phyloP scores from a whole-genome alignment of 1,284 basidiomycete species.

The Pascua sp. region DNA sequence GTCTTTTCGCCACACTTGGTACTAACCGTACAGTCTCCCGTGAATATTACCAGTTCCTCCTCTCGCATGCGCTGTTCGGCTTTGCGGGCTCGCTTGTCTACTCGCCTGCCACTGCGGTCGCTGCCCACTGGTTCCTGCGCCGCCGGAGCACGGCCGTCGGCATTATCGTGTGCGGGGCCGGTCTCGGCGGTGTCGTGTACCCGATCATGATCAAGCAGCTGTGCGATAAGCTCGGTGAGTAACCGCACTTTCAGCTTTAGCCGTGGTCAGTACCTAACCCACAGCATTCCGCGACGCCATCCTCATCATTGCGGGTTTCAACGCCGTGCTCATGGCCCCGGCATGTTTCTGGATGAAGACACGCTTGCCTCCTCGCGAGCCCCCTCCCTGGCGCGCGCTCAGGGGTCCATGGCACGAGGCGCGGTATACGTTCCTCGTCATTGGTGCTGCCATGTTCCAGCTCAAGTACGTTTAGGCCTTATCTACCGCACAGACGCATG shows the following conservation, averaged over 20 bases:
- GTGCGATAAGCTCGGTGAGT: constrained; percentile 8
- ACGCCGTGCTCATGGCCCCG: constrained; percentile 23
- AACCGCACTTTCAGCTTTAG: not conserved
- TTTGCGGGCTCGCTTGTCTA: constrained; percentile 38
- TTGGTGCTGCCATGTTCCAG: constrained; percentile 24
- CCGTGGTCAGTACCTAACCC: not conserved
- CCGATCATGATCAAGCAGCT: constrained; percentile 26
- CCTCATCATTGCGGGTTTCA: constrained; percentile 22
- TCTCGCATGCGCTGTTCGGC: constrained; percentile 41
- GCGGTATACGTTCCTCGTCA: constrained; percentile 30
- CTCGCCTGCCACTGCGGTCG: constrained; percentile 41
- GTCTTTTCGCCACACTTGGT: not conserved
- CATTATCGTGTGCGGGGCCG: constrained; percentile 40
- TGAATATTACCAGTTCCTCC: constrained; percentile 44
- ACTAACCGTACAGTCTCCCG: constrained; percentile 30
- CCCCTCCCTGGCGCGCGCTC: constrained; percentile 15
- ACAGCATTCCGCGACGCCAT: constrained; percentile 21
- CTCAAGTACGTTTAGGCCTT: constrained; percentile 9
- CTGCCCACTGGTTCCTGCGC: constrained; percentile 45
- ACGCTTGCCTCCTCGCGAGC: constrained; percentile 22
- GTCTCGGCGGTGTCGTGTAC: constrained; percentile 36
- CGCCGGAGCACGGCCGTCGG: constrained; percentile 41
- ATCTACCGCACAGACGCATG: not conserved
- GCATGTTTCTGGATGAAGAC: constrained; percentile 25
- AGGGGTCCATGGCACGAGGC: constrained; percentile 29